Conservation (phyloP, 2,329 filamentous ascomycete species). For the Rhynchosporium secalis region DNA sequence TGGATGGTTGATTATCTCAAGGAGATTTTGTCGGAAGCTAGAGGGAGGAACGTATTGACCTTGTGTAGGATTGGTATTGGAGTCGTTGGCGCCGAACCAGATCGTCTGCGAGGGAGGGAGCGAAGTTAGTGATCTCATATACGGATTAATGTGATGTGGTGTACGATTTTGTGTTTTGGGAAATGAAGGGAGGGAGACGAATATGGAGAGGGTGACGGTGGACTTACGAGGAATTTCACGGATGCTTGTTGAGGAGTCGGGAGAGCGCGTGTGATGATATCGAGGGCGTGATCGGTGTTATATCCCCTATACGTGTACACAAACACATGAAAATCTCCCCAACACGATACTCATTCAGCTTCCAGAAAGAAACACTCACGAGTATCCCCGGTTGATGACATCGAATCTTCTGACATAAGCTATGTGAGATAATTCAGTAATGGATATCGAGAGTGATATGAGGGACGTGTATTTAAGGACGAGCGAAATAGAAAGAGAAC, state of each 20-base stretch:
- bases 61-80: slow-evolving; percentile 59
- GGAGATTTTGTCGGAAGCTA: slow-evolving; percentile 71
- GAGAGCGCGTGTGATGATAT: slow-evolving; percentile 24
- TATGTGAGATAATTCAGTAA: background rate
- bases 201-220: background rate
- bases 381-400: slow-evolving; percentile 33
- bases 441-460: background rate
- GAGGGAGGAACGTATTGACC: slow-evolving; percentile 74
- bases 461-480: background rate
- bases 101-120: slow-evolving; percentile 43
- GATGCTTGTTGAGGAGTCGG: slow-evolving; percentile 31
- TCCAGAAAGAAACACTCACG: slow-evolving; percentile 11
- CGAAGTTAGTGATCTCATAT: too few relatives aligned
- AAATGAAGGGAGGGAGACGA: background rate
- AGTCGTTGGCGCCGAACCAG: slow-evolving; percentile 89
- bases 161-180: background rate
- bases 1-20: slow-evolving; percentile 69
- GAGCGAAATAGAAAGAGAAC: background rate
- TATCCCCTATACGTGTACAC: slow-evolving; percentile 25
- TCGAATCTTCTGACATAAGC: slow-evolving; percentile 32
- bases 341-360: background rate
- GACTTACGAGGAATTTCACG: slow-evolving; percentile 27
- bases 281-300: slow-evolving; percentile 31
- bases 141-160: too few relatives aligned
- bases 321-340: background rate